Percentiles rank a stretch among this genome's conserved stretches.
Evolutionary conservation across 2,329 filamentous ascomycete genomes (phyloP).

Genomic region (Mycosphaerelloides madeirae): DNA sequence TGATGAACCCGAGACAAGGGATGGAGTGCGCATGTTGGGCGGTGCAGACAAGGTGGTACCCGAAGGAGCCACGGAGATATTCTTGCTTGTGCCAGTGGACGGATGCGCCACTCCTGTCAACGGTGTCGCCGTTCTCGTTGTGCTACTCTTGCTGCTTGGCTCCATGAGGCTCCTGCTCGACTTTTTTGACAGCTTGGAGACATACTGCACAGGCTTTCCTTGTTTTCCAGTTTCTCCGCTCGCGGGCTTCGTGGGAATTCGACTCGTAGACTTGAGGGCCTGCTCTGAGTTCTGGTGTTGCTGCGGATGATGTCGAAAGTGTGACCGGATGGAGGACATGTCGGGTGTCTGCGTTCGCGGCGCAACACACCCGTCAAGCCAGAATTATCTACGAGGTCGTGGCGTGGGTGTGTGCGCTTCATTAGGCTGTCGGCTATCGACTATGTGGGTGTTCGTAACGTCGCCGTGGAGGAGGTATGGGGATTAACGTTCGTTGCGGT

Average conservation of each 20-base stretch:
- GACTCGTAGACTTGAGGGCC: constrained; percentile 12
- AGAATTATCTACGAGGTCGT: constrained; percentile 3
- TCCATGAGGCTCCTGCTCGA: constrained; percentile 19
- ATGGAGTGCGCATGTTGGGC: constrained; percentile 39
- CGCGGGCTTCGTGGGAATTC: constrained; percentile 20
- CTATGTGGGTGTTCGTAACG: background rate
- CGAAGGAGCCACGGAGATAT: constrained; percentile 8
- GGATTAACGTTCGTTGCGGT: no score
- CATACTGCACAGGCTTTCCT: constrained; percentile 22
- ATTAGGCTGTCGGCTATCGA: constrained; percentile 7
- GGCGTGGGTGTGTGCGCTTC: constrained; percentile 1
- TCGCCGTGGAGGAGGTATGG: constrained; percentile 6
- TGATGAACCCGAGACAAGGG: constrained; percentile 47
- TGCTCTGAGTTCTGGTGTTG: constrained; percentile 1
- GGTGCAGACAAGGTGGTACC: constrained; percentile 9
- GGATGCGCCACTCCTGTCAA: constrained; percentile 9
- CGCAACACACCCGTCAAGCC: constrained; percentile 9
- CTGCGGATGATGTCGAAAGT: constrained; percentile 4
- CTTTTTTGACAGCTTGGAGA: constrained; percentile 24
- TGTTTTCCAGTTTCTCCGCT: constrained; percentile 7
- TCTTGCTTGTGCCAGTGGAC: constrained; percentile 6
- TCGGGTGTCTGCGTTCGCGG: constrained; percentile 6
- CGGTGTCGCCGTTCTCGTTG: constrained; percentile 14
- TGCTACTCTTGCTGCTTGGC: constrained; percentile 11
- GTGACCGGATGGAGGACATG: constrained; percentile 7